Evolutionary conservation across 768 basidiomycete genomes (phyloP), one percentile per base, ranked within the genome.

Genomic region (Chlorophyllum brunneum): DNA sequence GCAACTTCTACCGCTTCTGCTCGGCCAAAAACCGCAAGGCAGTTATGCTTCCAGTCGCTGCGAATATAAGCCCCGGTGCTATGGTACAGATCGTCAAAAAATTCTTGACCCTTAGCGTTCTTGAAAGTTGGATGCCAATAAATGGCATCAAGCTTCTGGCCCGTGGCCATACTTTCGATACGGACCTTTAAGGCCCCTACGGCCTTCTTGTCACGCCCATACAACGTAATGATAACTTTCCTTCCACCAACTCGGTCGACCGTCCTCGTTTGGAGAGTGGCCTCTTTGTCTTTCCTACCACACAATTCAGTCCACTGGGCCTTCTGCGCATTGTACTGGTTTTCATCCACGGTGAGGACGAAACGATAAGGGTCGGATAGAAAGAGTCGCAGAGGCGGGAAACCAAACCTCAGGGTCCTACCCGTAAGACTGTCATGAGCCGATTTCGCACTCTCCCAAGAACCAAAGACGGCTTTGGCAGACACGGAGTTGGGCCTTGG

Each of bases 181-280:
- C 82, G 67, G 10, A 84, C 82, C 65, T 83, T 85, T 54, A 85
- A 59, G 4, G 73, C 69, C 1, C 83, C 83, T 1, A 77, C 71
- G 1, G 72, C 73, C 56, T 77, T 75, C 63, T 78, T 78, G 44
- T 77, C 76, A 11, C 76, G 68, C 0, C 83, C 82, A 1, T 67
- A 57, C n/a, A 83, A 68, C 3, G 65, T 71, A 34, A 84, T 70
- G 13, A 67, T 63, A 38, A 76, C 69, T 4, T 41, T 55, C 13
- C 56, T 59, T 8, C 56, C 59, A 2, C 58, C 54, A 30, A 4
- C 51, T 51, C 3, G 75, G 60, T 30, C 62, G 60, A 31, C 68
- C 69, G 0, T 70, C 68, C 13, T 67, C 54, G 47, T 42, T 11
- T 58, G 54, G n/a, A 65, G 57, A 20, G 54, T 51, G 1, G 58